phyloP scores from a whole-genome alignment of 1,284 basidiomycete genomes.

The Golubevia pallescens region DNA sequence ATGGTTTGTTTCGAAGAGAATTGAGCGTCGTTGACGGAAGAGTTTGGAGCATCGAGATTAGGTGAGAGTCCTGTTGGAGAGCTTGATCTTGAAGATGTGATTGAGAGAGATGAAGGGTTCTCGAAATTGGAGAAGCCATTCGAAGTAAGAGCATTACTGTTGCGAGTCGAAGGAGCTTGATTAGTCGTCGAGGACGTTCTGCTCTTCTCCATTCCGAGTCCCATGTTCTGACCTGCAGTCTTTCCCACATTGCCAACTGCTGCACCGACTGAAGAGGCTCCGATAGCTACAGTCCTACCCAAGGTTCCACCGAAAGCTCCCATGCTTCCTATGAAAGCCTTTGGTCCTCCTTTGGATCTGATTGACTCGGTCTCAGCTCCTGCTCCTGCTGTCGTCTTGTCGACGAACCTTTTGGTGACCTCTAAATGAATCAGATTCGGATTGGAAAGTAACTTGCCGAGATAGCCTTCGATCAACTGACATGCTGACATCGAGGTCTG shows the following conservation, averaged over 20 bases:
- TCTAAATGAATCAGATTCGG: conserved; percentile 13
- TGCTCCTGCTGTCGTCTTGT: conserved; percentile 44
- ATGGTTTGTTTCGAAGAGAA: background rate
- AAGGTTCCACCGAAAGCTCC: conserved; percentile 29
- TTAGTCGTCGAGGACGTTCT: background rate
- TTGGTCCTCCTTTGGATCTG: conserved; percentile 16
- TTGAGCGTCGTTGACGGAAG: background rate
- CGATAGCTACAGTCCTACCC: background rate
- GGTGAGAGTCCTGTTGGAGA: background rate
- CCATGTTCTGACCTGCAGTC: conserved; percentile 24
- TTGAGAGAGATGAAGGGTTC: background rate
- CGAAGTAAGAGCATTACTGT: background rate
- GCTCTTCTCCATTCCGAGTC: conserved; percentile 1
- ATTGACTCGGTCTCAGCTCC: conserved; percentile 18
- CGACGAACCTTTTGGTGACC: conserved; percentile 42
- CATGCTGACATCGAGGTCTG: conserved; percentile 31
- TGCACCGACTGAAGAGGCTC: background rate
- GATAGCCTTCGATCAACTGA: conserved; percentile 34
- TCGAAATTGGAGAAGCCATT: background rate
- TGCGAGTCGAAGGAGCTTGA: conserved; percentile 1
- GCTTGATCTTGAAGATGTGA: background rate
- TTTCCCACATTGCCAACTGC: conserved; percentile 40
- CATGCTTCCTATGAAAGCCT: conserved; percentile 30
- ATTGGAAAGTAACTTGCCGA: conserved; percentile 29
- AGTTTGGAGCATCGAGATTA: background rate